A percentile compares a stretch with the other conserved stretches of the same genome.
phyloP scores from a whole-genome alignment of 1,284 basidiomycete genomes.

The Leccinum subrobustum region DNA sequence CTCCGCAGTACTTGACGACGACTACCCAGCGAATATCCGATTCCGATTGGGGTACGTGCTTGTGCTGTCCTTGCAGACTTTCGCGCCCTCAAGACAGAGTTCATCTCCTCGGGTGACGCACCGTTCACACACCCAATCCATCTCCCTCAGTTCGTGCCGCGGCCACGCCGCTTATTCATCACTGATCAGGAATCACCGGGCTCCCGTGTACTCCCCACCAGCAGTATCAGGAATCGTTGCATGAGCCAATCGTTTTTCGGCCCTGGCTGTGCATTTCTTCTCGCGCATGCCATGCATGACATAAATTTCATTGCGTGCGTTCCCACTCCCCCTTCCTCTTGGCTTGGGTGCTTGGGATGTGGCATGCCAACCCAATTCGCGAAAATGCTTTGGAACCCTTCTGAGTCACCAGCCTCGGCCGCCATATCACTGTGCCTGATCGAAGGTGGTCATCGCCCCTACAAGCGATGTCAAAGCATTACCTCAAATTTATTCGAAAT shows the following conservation, averaged over 20 bases:
- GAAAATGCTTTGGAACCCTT: not conserved
- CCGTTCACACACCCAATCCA: conserved; percentile 4
- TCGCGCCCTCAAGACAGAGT: not conserved
- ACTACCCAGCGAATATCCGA: conserved; percentile 17
- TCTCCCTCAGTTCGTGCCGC: not conserved
- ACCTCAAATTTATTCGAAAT: conserved; percentile 25
- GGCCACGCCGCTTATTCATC: conserved; percentile 14
- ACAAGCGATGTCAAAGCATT: conserved; percentile 30
- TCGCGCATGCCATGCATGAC: conserved; percentile 4
- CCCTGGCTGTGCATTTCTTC: conserved; percentile 4
- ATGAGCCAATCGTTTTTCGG: not conserved
- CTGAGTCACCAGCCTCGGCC: conserved; percentile 7
- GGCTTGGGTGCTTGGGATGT: not conserved
- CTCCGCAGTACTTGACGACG: conserved; percentile 24
- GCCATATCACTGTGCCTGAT: conserved; percentile 28
- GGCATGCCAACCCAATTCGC: not conserved
- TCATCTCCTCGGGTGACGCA: conserved; percentile 21
- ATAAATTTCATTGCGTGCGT: not conserved
- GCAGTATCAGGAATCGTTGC: conserved; percentile 11
- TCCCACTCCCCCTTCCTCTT: not conserved
- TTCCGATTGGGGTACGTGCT: conserved; percentile 2
- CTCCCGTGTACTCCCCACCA: conserved; percentile 14
- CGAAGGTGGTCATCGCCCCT: conserved; percentile 11
- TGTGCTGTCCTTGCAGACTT: not conserved
- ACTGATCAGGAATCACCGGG: conserved; percentile 11